Evolutionary conservation across 495 filamentous ascomycete genomes (phyloP), one percentile per base, ranked within the genome.

Genomic region (Penicillium nucicola): DNA sequence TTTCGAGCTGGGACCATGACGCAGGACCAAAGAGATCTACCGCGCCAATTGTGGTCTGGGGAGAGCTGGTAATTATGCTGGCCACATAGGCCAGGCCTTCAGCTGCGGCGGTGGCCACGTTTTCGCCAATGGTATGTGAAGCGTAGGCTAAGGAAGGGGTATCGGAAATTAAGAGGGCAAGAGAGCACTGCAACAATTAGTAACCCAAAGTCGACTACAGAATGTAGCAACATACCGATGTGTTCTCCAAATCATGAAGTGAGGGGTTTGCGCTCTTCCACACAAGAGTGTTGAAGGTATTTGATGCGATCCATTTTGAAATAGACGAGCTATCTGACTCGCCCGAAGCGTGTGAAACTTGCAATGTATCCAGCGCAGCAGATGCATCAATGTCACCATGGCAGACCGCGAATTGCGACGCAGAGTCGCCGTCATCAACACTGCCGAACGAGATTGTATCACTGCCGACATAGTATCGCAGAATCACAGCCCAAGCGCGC

Each of bases 361-460:
- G 25, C 18, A 54, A 13, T 18, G 17, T 37, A 11, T 48, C 37
- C n/a, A 54, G 30, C 11, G 44, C 25, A 20, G 51, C 35, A 36
- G 47, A 19, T 5, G 32, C 39, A 11, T 45, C 32, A 12, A 54
- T 48, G 9, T 54, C 51, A 15, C 51, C 51, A 23, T 54, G 51
- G 30, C 51, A 54, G 14, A 54, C 28, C 5, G 44, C 43, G 14
- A 53, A 46, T 31, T 35, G 25, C 23, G 25, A 32, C 6, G 38
- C 10, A 33, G 43, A 9, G 30, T 39, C 31, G 19, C 30, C 42
- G 32, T 43, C 45, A 35, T 54, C 51, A 14, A 48, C 31, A 34
- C 61, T 61, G 0, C 76, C 77, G 52, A 80, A 81, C 39, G 66
- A 69, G 18, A 79, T 62, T 20, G 71, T 60, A 25, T 76, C 66